Evolutionary conservation across 1,284 basidiomycete species (phyloP), one percentile per base, ranked within the genome.

Genomic region (Rhodotorula sp.): DNA sequence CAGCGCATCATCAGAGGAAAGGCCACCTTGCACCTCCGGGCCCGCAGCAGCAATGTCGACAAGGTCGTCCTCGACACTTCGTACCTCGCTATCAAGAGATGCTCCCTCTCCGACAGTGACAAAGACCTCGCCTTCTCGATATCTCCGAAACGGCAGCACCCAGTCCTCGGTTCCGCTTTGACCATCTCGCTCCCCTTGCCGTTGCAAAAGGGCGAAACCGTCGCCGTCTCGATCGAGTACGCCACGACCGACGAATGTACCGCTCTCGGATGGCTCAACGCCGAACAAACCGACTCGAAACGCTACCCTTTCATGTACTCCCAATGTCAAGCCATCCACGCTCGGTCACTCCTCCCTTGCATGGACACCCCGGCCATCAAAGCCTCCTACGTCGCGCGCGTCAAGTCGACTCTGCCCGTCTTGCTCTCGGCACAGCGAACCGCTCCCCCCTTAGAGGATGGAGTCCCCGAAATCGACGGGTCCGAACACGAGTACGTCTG

Each of bases 231-330:
- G 46, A 83, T 95, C 69, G 80, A 77, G 57, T 93, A 93, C 80
- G 84, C 85, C 49, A 95, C 94, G 2, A 91, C 91, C 7, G 83
- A 86, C 68, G 83, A 87, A 45, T 90, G 88, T 79, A 91, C 88
- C 18, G 93, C 95, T 1, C 83, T 99, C n/a, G 95, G 95, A 70
- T 99, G 95, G 93, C 85, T 98, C 45, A 87, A 87, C 49, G 90
- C 92, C 76, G 87, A 90, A 88, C 94, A 97, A 82, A 98, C 95
- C 0, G 91, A 93, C 71, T 90, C 90, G 30, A 91, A 93, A 78
- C 83, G 84, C 67, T 89, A 91, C 81, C 91, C 93, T 0, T 97
- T 91, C 82, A 83, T 97, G 49, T 97, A 96, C 84, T 94, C 62
- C 5, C 62, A 62, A 29, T 62, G 62, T 29, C 62, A 62, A 49